Evolutionary conservation across 768 basidiomycete species (phyloP).

Genomic region (Suillus spraguei): DNA sequence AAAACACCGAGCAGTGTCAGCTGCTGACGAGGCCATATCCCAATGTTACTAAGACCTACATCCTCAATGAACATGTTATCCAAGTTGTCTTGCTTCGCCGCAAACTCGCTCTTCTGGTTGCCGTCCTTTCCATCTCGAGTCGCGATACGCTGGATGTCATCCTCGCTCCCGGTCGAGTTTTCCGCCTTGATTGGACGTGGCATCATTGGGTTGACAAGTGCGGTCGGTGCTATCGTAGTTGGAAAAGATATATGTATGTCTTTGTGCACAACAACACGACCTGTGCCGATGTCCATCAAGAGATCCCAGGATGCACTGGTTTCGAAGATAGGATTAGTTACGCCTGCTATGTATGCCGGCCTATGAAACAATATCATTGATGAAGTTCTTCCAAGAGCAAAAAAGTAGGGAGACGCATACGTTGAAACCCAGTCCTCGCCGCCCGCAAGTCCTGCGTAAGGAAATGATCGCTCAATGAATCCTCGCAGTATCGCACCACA

Average conservation of each 20-base stretch:
- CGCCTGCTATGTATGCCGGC: conserved; percentile 94
- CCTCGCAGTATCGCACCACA: conserved; percentile 84
- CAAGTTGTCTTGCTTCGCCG: conserved; percentile 58
- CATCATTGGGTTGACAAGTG: conserved; percentile 46
- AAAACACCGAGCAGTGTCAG: conserved; percentile 4
- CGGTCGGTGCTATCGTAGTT: conserved; percentile 40
- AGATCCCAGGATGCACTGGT: conserved; percentile 89
- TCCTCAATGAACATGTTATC: conserved; percentile 95
- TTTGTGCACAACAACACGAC: conserved; percentile 84
- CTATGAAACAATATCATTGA: conserved; percentile 38
- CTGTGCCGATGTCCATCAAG: conserved; percentile 87
- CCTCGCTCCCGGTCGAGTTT: conserved; percentile 61
- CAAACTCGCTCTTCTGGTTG: conserved; percentile 51
- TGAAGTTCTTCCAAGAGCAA: not conserved
- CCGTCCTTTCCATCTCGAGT: conserved; percentile 55
- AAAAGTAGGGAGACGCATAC: conserved; percentile 48
- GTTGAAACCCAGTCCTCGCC: conserved; percentile 89
- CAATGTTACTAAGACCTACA: conserved; percentile 46
- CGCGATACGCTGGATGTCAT: conserved; percentile 63
- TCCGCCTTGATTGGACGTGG: conserved; percentile 66
- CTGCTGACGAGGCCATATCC: not conserved
- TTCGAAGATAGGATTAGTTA: conserved; percentile 97
- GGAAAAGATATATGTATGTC: conserved; percentile 72
- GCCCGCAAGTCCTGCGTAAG: conserved; percentile 89
- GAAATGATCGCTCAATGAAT: conserved; percentile 90